These are phyloP conservation scores for Talaromyces proteolyticus DNA, from an alignment of 495 filamentous ascomycete genomes.

Conservation along the genomic window DNA sequence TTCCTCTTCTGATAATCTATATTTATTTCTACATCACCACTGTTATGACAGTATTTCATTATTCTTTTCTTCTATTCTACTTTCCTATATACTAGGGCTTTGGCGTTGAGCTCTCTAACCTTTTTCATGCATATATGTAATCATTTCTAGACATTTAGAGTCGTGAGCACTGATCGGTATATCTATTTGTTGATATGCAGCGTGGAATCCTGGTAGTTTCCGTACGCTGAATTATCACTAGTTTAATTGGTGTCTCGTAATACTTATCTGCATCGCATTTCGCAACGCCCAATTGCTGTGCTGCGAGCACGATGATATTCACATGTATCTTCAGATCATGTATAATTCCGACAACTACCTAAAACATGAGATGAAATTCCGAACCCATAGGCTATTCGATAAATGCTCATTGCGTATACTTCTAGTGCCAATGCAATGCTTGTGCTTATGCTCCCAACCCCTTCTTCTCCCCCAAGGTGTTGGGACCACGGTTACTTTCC, in stretches of 20 bases:
- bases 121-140: neutral
- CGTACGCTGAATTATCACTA: neutral
- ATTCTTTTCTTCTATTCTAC: constrained; percentile 1
- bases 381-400: neutral
- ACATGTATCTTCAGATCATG: too few species aligned
- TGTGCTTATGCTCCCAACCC: constrained; percentile 19
- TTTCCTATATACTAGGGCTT: neutral
- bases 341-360: too few species aligned
- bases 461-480: constrained; percentile 32
- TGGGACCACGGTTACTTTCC: constrained; percentile 39
- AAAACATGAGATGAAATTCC: too few species aligned
- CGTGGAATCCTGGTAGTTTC: neutral
- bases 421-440: neutral
- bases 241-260: too few species aligned
- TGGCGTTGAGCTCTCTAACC: neutral
- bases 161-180: neutral
- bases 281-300: too few species aligned
- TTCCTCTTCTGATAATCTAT: neutral
- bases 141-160: neutral
- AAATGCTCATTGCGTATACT: neutral
- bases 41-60: too few species aligned
- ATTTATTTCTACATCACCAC: too few species aligned
- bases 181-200: neutral
- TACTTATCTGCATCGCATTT: too few species aligned
- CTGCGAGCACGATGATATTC: too few species aligned